Evolutionary conservation across 768 basidiomycete genomes (phyloP).

Genomic region (Leccinellum rugosiceps): DNA sequence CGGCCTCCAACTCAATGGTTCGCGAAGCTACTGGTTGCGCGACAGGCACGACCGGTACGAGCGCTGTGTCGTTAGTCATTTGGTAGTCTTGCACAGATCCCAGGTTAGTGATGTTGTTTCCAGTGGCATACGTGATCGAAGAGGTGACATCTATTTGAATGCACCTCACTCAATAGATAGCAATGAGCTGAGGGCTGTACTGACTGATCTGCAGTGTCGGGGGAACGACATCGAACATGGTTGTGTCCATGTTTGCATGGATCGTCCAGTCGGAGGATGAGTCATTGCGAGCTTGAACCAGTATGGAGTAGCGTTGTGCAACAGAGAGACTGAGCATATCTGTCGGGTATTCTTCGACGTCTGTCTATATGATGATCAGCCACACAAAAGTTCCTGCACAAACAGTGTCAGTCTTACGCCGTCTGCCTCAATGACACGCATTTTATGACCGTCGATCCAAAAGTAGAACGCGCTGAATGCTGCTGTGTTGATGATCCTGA

Average conservation of each 20-base stretch:
- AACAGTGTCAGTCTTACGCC: constrained; percentile 48
- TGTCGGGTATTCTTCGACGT: constrained; percentile 69
- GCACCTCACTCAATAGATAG: not conserved
- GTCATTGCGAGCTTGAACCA: constrained; percentile 89
- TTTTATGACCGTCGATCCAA: constrained; percentile 87
- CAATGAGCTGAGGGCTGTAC: constrained; percentile 23
- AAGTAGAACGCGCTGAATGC: constrained; percentile 77
- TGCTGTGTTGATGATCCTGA: constrained; percentile 83
- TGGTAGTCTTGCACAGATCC: constrained; percentile 55
- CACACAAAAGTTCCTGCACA: not conserved
- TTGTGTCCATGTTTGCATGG: constrained; percentile 85
- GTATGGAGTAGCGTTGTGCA: constrained; percentile 90
- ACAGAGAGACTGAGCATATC: constrained; percentile 74
- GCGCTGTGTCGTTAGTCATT: constrained; percentile 60
- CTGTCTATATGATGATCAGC: constrained; percentile 46
- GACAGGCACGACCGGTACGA: constrained; percentile 59
- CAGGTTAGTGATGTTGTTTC: constrained; percentile 48
- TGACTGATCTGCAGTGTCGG: constrained; percentile 68
- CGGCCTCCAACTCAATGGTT: constrained; percentile 66
- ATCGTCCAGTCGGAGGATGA: constrained; percentile 82
- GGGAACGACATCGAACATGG: constrained; percentile 87
- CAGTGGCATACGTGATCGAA: constrained; percentile 69
- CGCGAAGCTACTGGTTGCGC: constrained; percentile 51
- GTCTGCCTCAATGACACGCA: constrained; percentile 82
- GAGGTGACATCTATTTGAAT: constrained; percentile 67